These are phyloP conservation scores for Penicillium brevicompactum DNA, from an alignment of 2,329 filamentous ascomycete species.

Conservation along the genomic window DNA sequence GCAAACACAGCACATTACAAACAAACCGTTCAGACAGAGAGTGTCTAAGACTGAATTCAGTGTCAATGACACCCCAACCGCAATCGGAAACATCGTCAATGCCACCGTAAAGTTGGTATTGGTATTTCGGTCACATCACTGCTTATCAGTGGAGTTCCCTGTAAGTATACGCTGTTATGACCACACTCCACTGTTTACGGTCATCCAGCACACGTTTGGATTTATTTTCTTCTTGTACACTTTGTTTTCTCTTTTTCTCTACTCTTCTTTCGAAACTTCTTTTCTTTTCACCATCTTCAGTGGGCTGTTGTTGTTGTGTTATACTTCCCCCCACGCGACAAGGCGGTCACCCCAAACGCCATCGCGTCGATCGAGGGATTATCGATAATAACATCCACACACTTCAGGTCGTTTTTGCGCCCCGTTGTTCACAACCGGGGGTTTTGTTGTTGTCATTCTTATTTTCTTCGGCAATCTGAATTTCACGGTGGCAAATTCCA, in stretches of 20 bases:
- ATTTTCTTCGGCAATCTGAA: constrained; percentile 9
- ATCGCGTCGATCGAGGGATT: constrained; percentile 31
- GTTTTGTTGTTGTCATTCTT: not conserved
- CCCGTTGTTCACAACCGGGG: no score
- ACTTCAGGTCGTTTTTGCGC: not conserved
- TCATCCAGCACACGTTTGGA: constrained; percentile 17
- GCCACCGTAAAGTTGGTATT: constrained; percentile 22
- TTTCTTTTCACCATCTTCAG: constrained; percentile 1
- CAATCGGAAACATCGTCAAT: constrained; percentile 28
- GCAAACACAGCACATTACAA: no score
- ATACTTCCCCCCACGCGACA: constrained; percentile 18
- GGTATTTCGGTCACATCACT: constrained; percentile 12
- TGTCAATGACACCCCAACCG: constrained; percentile 7
- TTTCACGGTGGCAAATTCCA: constrained; percentile 34
- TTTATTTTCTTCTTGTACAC: constrained; percentile 12
- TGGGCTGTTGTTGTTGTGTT: constrained; percentile 1
- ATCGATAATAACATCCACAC: constrained; percentile 30
- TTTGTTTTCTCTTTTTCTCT: constrained; percentile 11
- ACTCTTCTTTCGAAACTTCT: constrained; percentile 12
- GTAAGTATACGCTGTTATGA: constrained; percentile 18
- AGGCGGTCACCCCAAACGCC: constrained; percentile 28
- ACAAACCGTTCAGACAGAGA: no score
- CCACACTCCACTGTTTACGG: constrained; percentile 28
- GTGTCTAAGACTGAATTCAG: not conserved
- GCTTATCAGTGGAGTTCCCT: not conserved